Evolutionary conservation across 2,329 filamentous ascomycete genomes (phyloP).

Genomic region (Hypoxylon sp.): DNA sequence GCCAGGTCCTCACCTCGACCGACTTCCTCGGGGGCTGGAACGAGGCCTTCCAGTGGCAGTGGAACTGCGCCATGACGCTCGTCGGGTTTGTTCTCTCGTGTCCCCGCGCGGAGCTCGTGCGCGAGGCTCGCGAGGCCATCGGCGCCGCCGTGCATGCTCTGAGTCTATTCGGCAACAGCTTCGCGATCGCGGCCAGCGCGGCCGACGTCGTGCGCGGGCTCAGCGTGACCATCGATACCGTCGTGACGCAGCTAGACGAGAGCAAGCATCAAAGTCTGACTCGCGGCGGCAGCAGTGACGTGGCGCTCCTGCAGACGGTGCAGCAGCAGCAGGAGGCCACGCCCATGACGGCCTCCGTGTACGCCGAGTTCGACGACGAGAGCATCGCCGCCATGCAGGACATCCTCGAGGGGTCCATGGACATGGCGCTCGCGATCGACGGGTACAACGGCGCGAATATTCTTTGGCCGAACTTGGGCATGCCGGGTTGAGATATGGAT

Average conservation of each 20-base stretch:
- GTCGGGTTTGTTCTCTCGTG: slow-evolving; percentile 25
- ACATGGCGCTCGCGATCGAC: slow-evolving; percentile 22
- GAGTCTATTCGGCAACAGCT: slow-evolving; percentile 15
- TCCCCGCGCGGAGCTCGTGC: slow-evolving; percentile 6
- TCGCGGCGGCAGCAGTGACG: neutral
- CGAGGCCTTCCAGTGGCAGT: slow-evolving; percentile 53
- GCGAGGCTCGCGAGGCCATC: slow-evolving; percentile 12
- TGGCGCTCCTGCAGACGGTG: neutral
- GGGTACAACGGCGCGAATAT: slow-evolving; percentile 20
- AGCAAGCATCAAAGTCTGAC: neutral
- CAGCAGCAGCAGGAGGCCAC: neutral
- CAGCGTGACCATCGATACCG: slow-evolving; percentile 6
- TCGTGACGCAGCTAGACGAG: neutral
- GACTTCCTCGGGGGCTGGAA: slow-evolving; percentile 48
- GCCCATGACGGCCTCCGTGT: neutral
- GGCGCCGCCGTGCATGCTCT: slow-evolving; percentile 14
- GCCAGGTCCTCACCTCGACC: slow-evolving; percentile 46
- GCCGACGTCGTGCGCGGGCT: slow-evolving; percentile 20
- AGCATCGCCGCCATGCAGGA: slow-evolving; percentile 18
- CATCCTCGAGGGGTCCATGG: slow-evolving; percentile 22
- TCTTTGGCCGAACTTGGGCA: slow-evolving; percentile 19
- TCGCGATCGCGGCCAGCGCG: slow-evolving; percentile 20
- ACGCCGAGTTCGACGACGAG: slow-evolving; percentile 16
- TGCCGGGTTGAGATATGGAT: no score
- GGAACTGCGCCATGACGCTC: slow-evolving; percentile 46